Conservation (phyloP, 352 stramenopile genomes). For the Phytophthora sojae region DNA sequence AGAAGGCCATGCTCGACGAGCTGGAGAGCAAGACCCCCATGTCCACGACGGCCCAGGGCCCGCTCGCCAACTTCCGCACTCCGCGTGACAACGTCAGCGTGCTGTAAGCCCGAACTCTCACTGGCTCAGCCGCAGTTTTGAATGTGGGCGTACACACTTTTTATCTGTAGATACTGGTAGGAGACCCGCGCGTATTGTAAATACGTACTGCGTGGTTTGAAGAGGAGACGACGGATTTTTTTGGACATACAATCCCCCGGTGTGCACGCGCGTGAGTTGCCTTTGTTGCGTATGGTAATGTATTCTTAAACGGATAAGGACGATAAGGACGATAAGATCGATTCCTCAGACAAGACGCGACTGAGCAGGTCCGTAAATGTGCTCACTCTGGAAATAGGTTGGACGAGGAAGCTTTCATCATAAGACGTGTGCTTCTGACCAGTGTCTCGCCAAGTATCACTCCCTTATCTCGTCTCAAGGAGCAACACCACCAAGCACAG, state of each 20-base stretch:
- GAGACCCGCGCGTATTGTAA: neutral
- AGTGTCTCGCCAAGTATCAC: no score
- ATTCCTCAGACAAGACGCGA: no score
- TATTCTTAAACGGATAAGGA: no score
- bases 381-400: no score
- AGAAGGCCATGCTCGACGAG: conserved; percentile 68
- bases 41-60: conserved; percentile 32
- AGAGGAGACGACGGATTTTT: neutral
- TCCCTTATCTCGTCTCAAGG: no score
- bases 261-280: neutral
- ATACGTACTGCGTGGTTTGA: neutral
- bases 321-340: no score
- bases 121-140: conserved; percentile 24
- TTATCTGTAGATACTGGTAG: conserved; percentile 41
- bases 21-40: conserved; percentile 67
- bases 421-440: no score
- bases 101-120: no score
- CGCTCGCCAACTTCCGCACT: conserved; percentile 58
- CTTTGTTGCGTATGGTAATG: no score
- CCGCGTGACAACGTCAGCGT: conserved; percentile 60
- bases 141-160: conserved; percentile 32
- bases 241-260: neutral
- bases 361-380: no score
- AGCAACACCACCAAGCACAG: no score
- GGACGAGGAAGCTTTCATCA: no score